A percentile compares a stretch with the other conserved stretches of the same genome.
These are phyloP conservation scores for Triticum monococcum DNA, from an alignment of 176 grass and related monocot genomes.

Conservation along the genomic window DNA sequence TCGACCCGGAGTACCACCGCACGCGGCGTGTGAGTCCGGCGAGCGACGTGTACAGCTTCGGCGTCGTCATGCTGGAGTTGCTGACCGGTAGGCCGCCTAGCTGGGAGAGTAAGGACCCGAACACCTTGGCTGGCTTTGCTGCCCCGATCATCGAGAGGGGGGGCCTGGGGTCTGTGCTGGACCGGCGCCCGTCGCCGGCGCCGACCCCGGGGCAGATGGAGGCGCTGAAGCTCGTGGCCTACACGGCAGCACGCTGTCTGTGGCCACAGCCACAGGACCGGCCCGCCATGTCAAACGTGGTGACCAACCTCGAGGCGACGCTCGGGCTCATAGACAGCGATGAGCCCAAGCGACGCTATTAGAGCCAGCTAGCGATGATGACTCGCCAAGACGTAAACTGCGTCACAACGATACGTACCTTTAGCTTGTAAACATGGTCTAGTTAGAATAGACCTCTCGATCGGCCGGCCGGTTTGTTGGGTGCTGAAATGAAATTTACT, in stretches of 20 bases:
- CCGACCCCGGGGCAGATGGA: neutral
- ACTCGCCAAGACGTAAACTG: no score
- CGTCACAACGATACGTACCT: no score
- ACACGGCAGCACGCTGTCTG: neutral
- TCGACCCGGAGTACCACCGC: neutral
- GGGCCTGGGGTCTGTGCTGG: neutral
- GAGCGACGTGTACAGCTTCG: constrained; percentile 80
- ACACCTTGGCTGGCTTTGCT: neutral
- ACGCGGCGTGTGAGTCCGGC: neutral
- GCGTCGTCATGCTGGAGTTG: constrained; percentile 65
- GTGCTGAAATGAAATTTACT: no score
- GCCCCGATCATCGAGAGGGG: neutral
- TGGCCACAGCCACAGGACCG: neutral
- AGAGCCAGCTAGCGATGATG: no score
- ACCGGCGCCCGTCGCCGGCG: neutral
- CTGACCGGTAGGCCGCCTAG: constrained; percentile 38
- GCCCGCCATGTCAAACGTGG: neutral
- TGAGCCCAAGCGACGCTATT: no score
- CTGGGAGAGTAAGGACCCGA: neutral
- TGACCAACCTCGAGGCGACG: neutral
- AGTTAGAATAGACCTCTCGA: no score
- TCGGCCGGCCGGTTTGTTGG: no score
- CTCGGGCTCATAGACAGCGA: neutral
- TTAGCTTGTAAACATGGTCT: no score
- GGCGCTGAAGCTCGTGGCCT: neutral